Percentiles rank a stretch among this genome's conserved stretches.
These are phyloP conservation scores for Eudorina sp. DNA, from an alignment of 139 green algal genomes.

Conservation along the genomic window DNA sequence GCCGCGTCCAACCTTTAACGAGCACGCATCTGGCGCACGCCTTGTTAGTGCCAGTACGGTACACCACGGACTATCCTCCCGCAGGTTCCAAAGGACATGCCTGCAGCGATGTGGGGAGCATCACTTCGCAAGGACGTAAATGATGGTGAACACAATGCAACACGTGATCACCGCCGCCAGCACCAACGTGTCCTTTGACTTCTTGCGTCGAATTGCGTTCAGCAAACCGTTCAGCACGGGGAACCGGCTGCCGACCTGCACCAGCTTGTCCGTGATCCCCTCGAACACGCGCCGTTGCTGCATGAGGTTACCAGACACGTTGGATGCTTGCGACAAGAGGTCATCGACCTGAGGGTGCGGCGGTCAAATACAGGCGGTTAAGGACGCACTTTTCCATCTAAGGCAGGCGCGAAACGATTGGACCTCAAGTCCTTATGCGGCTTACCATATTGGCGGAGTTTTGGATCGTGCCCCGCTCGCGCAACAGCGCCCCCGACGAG, in stretches of 20 bases:
- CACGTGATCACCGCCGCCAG: conserved; percentile 83
- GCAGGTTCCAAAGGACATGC: too few species aligned
- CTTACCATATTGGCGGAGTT: conserved; percentile 64
- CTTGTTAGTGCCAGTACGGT: too few species aligned
- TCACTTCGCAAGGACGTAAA: conserved; percentile 80
- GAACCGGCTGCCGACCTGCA: conserved; percentile 78
- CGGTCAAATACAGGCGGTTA: background rate
- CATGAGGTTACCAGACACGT: conserved; percentile 73
- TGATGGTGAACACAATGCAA: conserved; percentile 88
- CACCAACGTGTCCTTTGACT: conserved; percentile 94
- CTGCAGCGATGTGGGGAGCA: too few species aligned
- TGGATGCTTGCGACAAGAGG: conserved; percentile 81
- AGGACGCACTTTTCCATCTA: too few species aligned
- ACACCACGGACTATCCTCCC: too few species aligned
- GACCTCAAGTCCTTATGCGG: background rate
- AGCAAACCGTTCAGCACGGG: conserved; percentile 90
- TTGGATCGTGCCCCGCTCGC: conserved; percentile 82
- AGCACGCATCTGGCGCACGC: too few species aligned
- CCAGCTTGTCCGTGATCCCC: conserved; percentile 51
- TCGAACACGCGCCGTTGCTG: conserved; percentile 75
- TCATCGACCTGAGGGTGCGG: conserved; percentile 93
- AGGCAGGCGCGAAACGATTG: background rate
- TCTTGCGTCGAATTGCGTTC: conserved; percentile 87
- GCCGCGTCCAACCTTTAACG: too few species aligned
- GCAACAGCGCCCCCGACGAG: conserved; percentile 78